A percentile compares a stretch with the other conserved stretches of the same genome.
These are phyloP conservation scores for Gigaspora rosea DNA, from an alignment of 192 early-diverging fungal genomes.

Conservation along the genomic window DNA sequence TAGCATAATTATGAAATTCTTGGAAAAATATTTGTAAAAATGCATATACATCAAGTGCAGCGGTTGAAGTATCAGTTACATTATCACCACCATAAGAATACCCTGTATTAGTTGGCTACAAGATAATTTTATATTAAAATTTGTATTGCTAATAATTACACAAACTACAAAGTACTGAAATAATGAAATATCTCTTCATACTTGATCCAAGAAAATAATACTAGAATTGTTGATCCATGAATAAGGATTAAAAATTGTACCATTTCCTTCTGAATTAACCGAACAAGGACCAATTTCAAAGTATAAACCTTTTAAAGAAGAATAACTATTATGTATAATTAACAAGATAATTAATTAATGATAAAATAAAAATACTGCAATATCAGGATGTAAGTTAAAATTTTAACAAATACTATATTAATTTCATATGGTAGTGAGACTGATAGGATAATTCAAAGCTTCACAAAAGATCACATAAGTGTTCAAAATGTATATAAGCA, in stretches of 20 bases:
- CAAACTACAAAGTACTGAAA: not conserved
- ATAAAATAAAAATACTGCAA: not conserved
- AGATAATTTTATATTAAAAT: not conserved
- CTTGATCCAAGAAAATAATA: slow-evolving; percentile 81
- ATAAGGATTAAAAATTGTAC: slow-evolving; percentile 65
- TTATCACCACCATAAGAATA: slow-evolving; percentile 85
- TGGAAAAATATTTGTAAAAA: slow-evolving; percentile 93
- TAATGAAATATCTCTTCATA: not conserved
- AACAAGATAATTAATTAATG: not conserved
- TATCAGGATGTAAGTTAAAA: too few relatives aligned
- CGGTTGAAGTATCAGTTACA: slow-evolving; percentile 69
- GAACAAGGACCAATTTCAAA: slow-evolving; percentile 90
- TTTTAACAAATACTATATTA: too few relatives aligned
- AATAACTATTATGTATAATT: slow-evolving; percentile 43
- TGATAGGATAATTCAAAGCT: too few relatives aligned
- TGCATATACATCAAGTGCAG: slow-evolving; percentile 86
- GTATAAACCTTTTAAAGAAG: slow-evolving; percentile 73
- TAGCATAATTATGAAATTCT: slow-evolving; percentile 78
- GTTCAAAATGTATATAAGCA: too few relatives aligned
- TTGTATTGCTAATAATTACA: not conserved
- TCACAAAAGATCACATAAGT: too few relatives aligned
- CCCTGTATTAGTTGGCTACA: slow-evolving; percentile 83
- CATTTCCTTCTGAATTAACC: slow-evolving; percentile 73
- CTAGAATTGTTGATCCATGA: slow-evolving; percentile 94
- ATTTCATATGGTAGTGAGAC: too few relatives aligned